phyloP scores from a whole-genome alignment of 768 basidiomycete genomes.

The Crepidotus variabilis region DNA sequence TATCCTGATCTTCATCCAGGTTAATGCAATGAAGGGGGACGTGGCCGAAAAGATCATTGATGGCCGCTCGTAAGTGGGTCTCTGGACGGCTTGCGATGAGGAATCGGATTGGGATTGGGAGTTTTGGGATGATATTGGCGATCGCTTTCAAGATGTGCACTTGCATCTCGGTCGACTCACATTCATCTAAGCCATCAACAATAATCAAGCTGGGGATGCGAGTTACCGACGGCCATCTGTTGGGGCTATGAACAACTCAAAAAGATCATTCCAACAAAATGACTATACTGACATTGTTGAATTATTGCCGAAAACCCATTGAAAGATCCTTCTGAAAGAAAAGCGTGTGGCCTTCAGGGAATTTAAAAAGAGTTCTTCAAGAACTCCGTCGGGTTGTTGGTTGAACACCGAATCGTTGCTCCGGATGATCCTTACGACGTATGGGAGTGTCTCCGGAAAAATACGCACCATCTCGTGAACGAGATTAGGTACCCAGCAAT shows the following conservation, averaged over 20 bases:
- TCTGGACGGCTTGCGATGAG: slow-evolving; percentile 16
- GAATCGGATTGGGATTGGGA: slow-evolving; percentile 7
- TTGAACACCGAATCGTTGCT: neutral
- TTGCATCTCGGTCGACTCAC: slow-evolving; percentile 5
- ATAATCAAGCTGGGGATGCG: neutral
- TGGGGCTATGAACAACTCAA: too few species aligned
- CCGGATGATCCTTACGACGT: neutral
- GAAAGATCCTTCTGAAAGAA: too few species aligned
- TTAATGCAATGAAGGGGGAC: neutral
- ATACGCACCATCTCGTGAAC: neutral
- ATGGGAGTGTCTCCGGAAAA: neutral
- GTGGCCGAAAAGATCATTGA: neutral
- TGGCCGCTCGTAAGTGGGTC: slow-evolving; percentile 9
- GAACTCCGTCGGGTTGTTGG: neutral
- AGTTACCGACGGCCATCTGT: neutral
- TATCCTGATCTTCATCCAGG: slow-evolving; percentile 3
- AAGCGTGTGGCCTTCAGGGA: too few species aligned
- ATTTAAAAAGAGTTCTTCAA: neutral
- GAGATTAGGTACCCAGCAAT: neutral
- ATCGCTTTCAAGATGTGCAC: slow-evolving; percentile 3
- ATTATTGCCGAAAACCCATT: too few species aligned
- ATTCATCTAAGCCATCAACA: slow-evolving; percentile 18
- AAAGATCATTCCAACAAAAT: too few species aligned
- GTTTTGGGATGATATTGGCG: neutral
- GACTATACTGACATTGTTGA: too few species aligned